phyloP scores from a whole-genome alignment of 371 early-diverging fungal species.

The Coemansia sp. region DNA sequence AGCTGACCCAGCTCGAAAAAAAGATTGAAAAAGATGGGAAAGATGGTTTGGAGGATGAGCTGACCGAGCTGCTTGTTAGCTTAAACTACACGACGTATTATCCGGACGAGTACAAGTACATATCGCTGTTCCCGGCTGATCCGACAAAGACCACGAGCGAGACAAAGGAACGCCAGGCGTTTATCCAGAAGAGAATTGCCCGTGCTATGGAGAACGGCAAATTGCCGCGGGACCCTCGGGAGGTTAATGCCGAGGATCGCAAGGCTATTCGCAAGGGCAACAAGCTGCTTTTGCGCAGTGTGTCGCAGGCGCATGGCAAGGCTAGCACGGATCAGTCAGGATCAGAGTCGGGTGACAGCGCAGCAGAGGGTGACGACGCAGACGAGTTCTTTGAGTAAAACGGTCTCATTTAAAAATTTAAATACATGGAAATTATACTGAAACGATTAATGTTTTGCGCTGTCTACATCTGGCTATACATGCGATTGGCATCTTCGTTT shows the following conservation, averaged over 20 bases:
- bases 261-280: slow-evolving; percentile 34
- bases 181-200: slow-evolving; percentile 13
- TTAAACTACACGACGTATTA: slow-evolving; percentile 45
- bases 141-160: slow-evolving; percentile 23
- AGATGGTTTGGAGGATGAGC: neutral
- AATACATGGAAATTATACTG: no score
- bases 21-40: neutral
- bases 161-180: slow-evolving; percentile 9
- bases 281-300: slow-evolving; percentile 24
- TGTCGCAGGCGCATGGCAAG: slow-evolving; percentile 20
- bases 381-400: slow-evolving; percentile 43
- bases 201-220: slow-evolving; percentile 25
- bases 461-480: neutral
- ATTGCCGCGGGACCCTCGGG: slow-evolving; percentile 30
- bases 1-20: slow-evolving; percentile 18
- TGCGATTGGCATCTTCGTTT: neutral
- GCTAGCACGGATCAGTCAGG: neutral
- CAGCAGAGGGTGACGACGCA: neutral
- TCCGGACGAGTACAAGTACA: slow-evolving; percentile 42
- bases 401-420: no score
- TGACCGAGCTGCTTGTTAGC: slow-evolving; percentile 14
- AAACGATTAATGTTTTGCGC: no score
- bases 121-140: slow-evolving; percentile 38
- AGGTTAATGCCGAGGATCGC: slow-evolving; percentile 22
- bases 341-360: neutral